phyloP scores from a whole-genome alignment of 2,329 filamentous ascomycete species.

The Hirsutella thompsonii region DNA sequence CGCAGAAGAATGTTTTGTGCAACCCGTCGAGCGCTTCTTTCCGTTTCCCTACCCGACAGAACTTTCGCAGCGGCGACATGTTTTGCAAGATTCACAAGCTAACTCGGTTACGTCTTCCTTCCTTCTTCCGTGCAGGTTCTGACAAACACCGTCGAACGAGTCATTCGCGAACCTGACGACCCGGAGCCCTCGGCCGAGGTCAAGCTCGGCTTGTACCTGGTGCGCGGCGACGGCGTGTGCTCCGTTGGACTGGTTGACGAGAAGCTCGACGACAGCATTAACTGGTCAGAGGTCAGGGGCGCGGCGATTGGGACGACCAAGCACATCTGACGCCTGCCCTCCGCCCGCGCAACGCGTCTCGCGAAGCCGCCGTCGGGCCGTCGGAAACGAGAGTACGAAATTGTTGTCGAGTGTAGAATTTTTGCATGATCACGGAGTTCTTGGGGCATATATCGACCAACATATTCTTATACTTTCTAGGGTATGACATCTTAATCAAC shows the following conservation, averaged over 20 bases:
- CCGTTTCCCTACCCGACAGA: too few relatives aligned
- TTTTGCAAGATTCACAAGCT: too few relatives aligned
- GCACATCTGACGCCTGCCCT: constrained; percentile 39
- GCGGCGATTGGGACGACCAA: constrained; percentile 75
- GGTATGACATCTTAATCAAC: neutral
- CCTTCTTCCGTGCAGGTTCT: constrained; percentile 46
- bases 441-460: neutral
- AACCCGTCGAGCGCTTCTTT: too few relatives aligned
- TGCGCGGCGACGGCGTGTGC: constrained; percentile 89
- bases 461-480: neutral
- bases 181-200: constrained; percentile 69
- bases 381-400: neutral
- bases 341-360: neutral
- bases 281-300: constrained; percentile 85
- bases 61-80: too few relatives aligned
- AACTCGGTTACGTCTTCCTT: too few relatives aligned
- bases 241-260: constrained; percentile 85
- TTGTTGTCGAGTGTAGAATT: neutral
- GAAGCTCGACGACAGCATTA: constrained; percentile 74
- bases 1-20: too few relatives aligned
- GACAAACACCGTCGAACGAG: constrained; percentile 70
- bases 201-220: constrained; percentile 77
- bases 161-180: constrained; percentile 78
- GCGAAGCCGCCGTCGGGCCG: neutral
- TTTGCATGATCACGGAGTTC: constrained; percentile 7